phyloP scores from a whole-genome alignment of 1,139 yeast genomes.

The Kodamaea alishanica region DNA sequence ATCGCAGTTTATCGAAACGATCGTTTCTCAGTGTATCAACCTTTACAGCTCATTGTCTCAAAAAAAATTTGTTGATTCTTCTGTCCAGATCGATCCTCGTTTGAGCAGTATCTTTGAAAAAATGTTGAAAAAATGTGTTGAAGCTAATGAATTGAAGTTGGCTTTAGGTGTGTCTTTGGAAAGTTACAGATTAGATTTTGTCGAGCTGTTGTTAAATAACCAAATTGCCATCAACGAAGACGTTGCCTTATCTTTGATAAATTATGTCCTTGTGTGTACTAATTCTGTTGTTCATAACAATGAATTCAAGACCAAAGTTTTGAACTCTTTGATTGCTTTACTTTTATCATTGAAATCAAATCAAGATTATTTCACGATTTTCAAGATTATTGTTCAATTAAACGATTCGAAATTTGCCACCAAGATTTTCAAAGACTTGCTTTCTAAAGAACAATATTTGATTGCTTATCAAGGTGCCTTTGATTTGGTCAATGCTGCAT shows the following conservation, averaged over 20 bases:
- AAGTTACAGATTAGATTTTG: conserved; percentile 79
- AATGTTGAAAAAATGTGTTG: conserved; percentile 80
- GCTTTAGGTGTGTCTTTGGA: conserved; percentile 92
- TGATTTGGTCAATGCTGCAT: conserved; percentile 86
- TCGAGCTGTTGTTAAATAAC: conserved; percentile 55
- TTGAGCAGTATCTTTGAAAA: conserved; percentile 71
- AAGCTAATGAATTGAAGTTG: conserved; percentile 65
- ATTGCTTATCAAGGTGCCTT: conserved; percentile 93
- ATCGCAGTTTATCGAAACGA: conserved; percentile 89
- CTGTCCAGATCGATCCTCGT: conserved; percentile 53
- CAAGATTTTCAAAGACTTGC: conserved; percentile 59
- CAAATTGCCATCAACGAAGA: conserved; percentile 42
- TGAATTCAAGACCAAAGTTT: conserved; percentile 59
- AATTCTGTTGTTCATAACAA: conserved; percentile 58
- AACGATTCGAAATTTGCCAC: conserved; percentile 72
- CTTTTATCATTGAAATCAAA: conserved; percentile 57
- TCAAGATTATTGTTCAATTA: conserved; percentile 84
- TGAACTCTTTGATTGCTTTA: conserved; percentile 59
- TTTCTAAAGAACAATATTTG: conserved; percentile 38
- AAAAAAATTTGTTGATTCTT: conserved; percentile 41
- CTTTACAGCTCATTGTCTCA: conserved; percentile 69
- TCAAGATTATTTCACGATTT: conserved; percentile 73
- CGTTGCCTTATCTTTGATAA: conserved; percentile 53
- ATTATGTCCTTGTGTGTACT: conserved; percentile 75
- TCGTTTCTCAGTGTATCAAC: conserved; percentile 88